Percentiles rank a stretch among this genome's conserved stretches.
Conservation (phyloP, 2,329 filamentous ascomycete species). For the Sarocladiaceae sp. region DNA sequence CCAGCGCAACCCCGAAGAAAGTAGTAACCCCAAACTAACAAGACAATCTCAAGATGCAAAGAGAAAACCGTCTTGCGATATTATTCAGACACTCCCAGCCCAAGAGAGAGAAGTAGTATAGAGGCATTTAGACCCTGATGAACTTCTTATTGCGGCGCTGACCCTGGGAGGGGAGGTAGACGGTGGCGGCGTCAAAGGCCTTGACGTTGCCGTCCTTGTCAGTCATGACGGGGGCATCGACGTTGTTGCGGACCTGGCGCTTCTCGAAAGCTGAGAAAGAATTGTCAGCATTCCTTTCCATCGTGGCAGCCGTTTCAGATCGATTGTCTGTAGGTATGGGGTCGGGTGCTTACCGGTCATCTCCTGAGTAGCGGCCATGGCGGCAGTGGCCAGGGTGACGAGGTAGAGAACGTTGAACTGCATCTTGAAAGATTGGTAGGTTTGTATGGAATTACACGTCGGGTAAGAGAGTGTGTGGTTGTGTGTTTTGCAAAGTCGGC, state of each 20-base stretch:
- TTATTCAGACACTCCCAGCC: conserved; percentile 1
- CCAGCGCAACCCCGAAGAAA: neutral
- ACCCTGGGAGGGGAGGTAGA: conserved; percentile 17
- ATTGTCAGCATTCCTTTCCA: neutral
- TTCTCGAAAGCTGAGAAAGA: conserved; percentile 10
- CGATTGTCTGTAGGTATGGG: neutral
- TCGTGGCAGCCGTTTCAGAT: neutral
- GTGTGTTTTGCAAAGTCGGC: conserved; percentile 33
- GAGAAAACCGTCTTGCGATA: neutral
- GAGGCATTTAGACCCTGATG: neutral
- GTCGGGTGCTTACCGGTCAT: neutral
- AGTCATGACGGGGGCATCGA: conserved; percentile 39
- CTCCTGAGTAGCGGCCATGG: conserved; percentile 27
- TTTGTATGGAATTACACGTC: conserved; percentile 18
- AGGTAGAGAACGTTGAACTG: conserved; percentile 43
- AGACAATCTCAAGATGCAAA: neutral
- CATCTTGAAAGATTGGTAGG: conserved; percentile 38
- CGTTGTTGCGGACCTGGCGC: conserved; percentile 18
- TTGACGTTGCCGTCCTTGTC: conserved; percentile 35
- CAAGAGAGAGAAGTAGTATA: neutral
- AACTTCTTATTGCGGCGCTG: conserved; percentile 1
- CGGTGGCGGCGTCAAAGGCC: conserved; percentile 33
- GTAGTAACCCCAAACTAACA: neutral
- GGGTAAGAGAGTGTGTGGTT: neutral
- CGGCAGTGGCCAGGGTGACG: conserved; percentile 38